Percentiles rank a stretch among this genome's conserved stretches.
Evolutionary conservation across 768 basidiomycete genomes (phyloP).

Genomic region (Leccinum aurantiacum): DNA sequence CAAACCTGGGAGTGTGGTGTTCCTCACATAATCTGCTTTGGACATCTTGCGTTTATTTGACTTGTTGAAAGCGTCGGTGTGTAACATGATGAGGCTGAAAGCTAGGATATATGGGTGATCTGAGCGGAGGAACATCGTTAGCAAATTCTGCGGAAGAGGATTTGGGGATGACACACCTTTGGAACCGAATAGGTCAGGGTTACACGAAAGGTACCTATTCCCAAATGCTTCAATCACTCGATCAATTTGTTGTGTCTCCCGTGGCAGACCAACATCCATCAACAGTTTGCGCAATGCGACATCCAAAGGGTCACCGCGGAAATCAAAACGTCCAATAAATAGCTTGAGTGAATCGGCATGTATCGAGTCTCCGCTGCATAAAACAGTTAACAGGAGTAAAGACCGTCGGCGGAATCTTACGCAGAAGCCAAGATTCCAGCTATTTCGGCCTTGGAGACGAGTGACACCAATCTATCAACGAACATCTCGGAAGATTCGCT

Average conservation of each 20-base stretch:
- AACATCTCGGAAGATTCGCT: constrained; percentile 74
- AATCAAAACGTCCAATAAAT: constrained; percentile 79
- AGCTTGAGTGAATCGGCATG: constrained; percentile 64
- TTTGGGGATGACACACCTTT: constrained; percentile 51
- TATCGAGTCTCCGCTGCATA: constrained; percentile 65
- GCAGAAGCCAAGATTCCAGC: constrained; percentile 78
- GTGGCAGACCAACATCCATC: constrained; percentile 88
- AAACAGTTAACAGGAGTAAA: constrained; percentile 10
- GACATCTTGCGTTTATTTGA: constrained; percentile 98
- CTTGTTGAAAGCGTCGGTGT: constrained; percentile 97
- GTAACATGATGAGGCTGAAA: constrained; percentile 97
- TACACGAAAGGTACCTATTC: constrained; percentile 76
- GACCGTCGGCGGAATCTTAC: constrained; percentile 41
- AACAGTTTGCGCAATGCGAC: constrained; percentile 86
- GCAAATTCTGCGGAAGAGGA: not conserved
- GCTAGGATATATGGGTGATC: constrained; percentile 95
- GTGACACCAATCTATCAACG: constrained; percentile 58
- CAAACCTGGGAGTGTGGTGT: constrained; percentile 85
- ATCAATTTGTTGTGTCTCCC: constrained; percentile 98
- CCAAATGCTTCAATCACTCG: constrained; percentile 97
- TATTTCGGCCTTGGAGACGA: constrained; percentile 76
- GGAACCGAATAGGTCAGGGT: constrained; percentile 74
- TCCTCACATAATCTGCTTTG: constrained; percentile 90
- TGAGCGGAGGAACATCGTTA: constrained; percentile 29
- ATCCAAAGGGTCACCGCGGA: constrained; percentile 80